Percentiles rank a stretch among this genome's conserved stretches.
Evolutionary conservation across 2,329 filamentous ascomycete genomes (phyloP).

Genomic region (Penicillium polonicum): DNA sequence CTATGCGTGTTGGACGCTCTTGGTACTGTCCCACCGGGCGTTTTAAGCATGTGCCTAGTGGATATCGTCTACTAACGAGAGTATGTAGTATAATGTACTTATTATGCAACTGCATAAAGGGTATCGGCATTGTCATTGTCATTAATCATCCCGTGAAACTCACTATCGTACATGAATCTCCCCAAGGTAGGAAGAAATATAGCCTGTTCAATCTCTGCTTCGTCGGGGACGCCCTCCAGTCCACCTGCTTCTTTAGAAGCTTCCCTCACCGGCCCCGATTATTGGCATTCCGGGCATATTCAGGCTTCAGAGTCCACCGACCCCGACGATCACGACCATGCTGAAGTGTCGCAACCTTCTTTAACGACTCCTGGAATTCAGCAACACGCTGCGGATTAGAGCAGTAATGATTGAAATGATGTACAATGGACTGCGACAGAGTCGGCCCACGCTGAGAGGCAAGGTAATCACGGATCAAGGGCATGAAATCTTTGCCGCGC

Average conservation of each 20-base stretch:
- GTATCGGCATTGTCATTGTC: slow-evolving; percentile 1
- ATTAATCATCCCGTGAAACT: slow-evolving; percentile 4
- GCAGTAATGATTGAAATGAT: slow-evolving; percentile 84
- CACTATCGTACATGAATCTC: slow-evolving; percentile 3
- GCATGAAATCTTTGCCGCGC: slow-evolving; percentile 62
- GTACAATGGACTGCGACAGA: slow-evolving; percentile 79
- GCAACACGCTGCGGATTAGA: slow-evolving; percentile 65
- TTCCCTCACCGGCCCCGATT: slow-evolving; percentile 13
- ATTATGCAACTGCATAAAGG: not conserved
- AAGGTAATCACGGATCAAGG: slow-evolving; percentile 76
- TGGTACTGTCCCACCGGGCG: not conserved
- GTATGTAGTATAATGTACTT: not conserved
- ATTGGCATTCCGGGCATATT: slow-evolving; percentile 42
- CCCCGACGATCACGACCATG: slow-evolving; percentile 50
- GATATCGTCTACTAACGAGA: not conserved
- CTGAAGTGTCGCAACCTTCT: slow-evolving; percentile 68
- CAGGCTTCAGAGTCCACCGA: slow-evolving; percentile 60
- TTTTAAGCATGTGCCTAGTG: slow-evolving; percentile 6
- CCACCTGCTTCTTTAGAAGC: not conserved
- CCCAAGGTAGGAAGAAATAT: not conserved
- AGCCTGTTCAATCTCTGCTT: not conserved
- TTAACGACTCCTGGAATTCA: slow-evolving; percentile 80
- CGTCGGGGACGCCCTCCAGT: not conserved
- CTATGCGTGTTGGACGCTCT: not conserved
- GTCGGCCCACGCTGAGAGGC: slow-evolving; percentile 73